Evolutionary conservation across 768 basidiomycete genomes (phyloP).

Genomic region (Leucocoprinus sp.): DNA sequence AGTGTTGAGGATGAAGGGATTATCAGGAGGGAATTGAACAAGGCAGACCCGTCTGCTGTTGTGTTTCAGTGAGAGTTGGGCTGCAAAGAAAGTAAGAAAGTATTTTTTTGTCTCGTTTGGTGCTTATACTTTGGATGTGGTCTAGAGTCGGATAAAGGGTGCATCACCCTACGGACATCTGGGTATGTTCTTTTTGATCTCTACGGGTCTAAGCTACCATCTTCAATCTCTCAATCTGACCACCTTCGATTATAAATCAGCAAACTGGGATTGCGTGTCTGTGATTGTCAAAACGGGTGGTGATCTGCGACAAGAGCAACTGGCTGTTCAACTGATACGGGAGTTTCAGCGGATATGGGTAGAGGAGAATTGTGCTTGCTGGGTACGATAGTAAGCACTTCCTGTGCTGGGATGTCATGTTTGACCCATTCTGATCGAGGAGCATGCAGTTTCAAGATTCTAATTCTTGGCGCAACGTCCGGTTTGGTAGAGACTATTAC

Average conservation of each 20-base stretch:
- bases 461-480: slow-evolving; percentile 89
- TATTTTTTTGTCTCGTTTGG: not conserved
- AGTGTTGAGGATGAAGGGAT: slow-evolving; percentile 89
- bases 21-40: slow-evolving; percentile 87
- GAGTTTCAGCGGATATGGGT: slow-evolving; percentile 93
- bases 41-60: slow-evolving; percentile 90
- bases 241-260: slow-evolving; percentile 23
- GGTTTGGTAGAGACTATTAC: slow-evolving; percentile 98
- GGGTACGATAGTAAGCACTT: slow-evolving; percentile 77
- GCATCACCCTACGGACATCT: slow-evolving; percentile 95
- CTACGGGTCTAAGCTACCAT: not conserved
- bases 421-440: not conserved
- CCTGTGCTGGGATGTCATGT: not conserved
- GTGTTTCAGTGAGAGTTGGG: slow-evolving; percentile 96
- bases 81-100: slow-evolving; percentile 70
- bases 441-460: slow-evolving; percentile 75
- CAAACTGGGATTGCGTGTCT: slow-evolving; percentile 84
- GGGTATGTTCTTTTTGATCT: slow-evolving; percentile 35
- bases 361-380: slow-evolving; percentile 87
- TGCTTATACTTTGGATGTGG: not conserved
- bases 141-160: slow-evolving; percentile 80
- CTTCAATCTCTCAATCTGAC: slow-evolving; percentile 3
- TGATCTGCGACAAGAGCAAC: slow-evolving; percentile 93
- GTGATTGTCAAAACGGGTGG: slow-evolving; percentile 99
- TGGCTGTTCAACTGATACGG: slow-evolving; percentile 90